phyloP scores from a whole-genome alignment of 495 filamentous ascomycete species.

The Penicillium tannophilum region DNA sequence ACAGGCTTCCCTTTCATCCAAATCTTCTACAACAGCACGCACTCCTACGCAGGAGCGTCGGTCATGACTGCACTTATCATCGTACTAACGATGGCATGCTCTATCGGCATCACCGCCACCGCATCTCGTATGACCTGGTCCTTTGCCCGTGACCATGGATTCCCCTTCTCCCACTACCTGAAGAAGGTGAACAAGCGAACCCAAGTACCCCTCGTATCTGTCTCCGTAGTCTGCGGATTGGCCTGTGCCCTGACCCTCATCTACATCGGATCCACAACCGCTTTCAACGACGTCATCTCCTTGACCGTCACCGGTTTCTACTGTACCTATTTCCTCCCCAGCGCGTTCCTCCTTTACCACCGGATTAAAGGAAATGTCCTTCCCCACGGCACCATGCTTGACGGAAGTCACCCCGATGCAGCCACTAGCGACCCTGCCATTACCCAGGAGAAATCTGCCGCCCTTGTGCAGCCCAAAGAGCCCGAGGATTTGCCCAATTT shows the following conservation, averaged over 20 bases:
- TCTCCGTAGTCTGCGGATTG: conserved; percentile 38
- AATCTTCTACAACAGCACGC: conserved; percentile 37
- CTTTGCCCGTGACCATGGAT: conserved; percentile 52
- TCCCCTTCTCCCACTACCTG: conserved; percentile 44
- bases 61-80: conserved; percentile 37
- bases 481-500: conserved; percentile 13
- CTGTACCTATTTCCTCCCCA: conserved; percentile 45
- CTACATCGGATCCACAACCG: conserved; percentile 50
- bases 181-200: conserved; percentile 31
- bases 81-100: conserved; percentile 35
- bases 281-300: conserved; percentile 51
- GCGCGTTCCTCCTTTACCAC: conserved; percentile 42
- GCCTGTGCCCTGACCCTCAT: conserved; percentile 48
- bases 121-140: conserved; percentile 57
- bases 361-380: conserved; percentile 30
- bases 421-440: conserved; percentile 10
- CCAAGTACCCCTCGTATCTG: conserved; percentile 38
- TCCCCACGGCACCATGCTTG: conserved; percentile 31
- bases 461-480: conserved; percentile 18
- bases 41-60: conserved; percentile 23
- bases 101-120: conserved; percentile 43
- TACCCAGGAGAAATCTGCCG: conserved; percentile 17
- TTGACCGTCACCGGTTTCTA: conserved; percentile 45
- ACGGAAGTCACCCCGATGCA: conserved; percentile 21
- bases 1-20: conserved; percentile 53